Conservation (phyloP, 441 rosid genomes). For the Cnidoscolus chayamansa region DNA sequence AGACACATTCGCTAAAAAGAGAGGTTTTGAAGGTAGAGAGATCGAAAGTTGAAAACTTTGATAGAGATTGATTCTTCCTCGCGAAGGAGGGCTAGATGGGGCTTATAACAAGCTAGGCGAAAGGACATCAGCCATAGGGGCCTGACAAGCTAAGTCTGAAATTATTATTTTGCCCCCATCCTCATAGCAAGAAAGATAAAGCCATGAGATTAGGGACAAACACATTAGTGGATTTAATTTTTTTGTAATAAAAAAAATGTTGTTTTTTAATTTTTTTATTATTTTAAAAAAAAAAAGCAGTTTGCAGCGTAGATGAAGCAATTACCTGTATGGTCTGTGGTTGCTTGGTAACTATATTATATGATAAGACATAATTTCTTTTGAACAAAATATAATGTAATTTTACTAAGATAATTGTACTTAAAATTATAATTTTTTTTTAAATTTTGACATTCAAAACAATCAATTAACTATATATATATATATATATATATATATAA, state of each 20-base stretch:
- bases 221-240: background rate
- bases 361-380: no score
- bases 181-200: background rate
- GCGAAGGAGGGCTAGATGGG: background rate
- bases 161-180: slow-evolving; percentile 19
- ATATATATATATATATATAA: no score
- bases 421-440: no score
- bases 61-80: slow-evolving; percentile 12
- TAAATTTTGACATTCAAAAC: no score
- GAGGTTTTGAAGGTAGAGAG: background rate
- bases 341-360: no score
- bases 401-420: no score
- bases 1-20: background rate
- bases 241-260: no score
- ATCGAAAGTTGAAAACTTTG: slow-evolving; percentile 7
- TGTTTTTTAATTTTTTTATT: background rate
- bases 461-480: no score
- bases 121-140: slow-evolving; percentile 9
- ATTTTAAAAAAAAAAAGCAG: no score
- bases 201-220: background rate
- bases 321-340: no score
- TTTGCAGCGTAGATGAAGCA: no score
- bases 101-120: slow-evolving; percentile 17
- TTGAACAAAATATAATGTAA: no score
- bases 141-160: background rate